Conservation (phyloP, 1,284 basidiomycete species). For the Trichosporon sp. region DNA sequence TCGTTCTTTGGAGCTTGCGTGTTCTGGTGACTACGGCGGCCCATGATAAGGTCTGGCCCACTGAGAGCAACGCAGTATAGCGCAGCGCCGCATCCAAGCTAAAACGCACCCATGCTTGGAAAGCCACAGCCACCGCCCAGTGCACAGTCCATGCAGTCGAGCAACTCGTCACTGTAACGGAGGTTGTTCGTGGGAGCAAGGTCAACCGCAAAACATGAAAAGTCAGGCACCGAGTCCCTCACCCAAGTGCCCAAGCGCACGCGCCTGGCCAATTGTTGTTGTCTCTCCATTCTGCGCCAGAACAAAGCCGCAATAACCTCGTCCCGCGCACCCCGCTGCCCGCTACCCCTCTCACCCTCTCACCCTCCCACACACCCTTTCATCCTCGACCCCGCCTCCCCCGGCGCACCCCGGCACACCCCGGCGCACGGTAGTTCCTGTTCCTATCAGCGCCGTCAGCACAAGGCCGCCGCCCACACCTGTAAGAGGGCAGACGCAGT, state of each 20-base stretch:
- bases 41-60: not conserved
- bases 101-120: not conserved
- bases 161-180: no score
- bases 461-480: no score
- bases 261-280: slow-evolving; percentile 9
- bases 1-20: not conserved
- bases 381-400: not conserved
- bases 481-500: not conserved
- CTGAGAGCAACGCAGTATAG: not conserved
- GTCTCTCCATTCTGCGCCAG: not conserved
- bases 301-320: slow-evolving; percentile 10
- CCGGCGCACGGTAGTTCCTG: not conserved
- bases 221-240: not conserved
- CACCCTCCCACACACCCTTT: not conserved
- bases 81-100: not conserved
- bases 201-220: not conserved
- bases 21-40: not conserved
- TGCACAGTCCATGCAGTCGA: not conserved
- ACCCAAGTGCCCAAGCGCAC: not conserved
- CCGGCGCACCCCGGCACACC: not conserved
- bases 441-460: not conserved
- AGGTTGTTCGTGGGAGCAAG: not conserved
- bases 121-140: not conserved
- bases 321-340: slow-evolving; percentile 8
- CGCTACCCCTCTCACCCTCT: not conserved